Evolutionary conservation across 78 protist species (phyloP), one percentile per base, ranked within the genome.

Genomic region (Monocercomonoides exilis): DNA sequence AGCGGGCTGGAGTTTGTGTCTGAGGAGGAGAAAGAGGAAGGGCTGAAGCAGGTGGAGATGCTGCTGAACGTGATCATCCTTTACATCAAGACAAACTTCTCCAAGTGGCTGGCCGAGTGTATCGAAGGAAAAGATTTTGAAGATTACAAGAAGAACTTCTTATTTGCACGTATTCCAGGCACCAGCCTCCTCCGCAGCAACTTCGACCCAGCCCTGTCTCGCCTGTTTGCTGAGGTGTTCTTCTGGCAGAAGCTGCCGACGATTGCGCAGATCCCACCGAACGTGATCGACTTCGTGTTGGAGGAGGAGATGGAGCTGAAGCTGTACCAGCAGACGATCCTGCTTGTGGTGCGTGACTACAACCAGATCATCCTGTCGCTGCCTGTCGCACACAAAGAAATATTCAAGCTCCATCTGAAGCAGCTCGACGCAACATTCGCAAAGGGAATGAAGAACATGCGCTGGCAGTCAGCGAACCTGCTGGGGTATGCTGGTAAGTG

Each of bases 261-360:
- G 3, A 29, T 77, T 35, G 88, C 70, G 70, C 70, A 87, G 36
- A 46, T 94, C 36, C 93, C 95, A 3, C 3, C 36, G 5, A 1
- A 2, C 44, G 90, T 85, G 32, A 35, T 1, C 46, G 90, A 89
- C 35, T 41, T 94, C 77, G 36, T 45, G 41, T 0, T 0, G 21
- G 70, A 11, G 35, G 82, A 77, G 5, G 90, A 82, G 41, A 93
- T 90, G 43, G 32, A 45, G n/a, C 85, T 91, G 35, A 88, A 92
- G 35, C 45, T 82, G 43, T 43, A 88, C 43, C 92, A 95, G 11
- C 94, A 91, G 85, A 44, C 87, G 87, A 92, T 92, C 43, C 2
- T 84, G 46, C 80, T 90, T 32, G 91, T 92, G 41, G 94, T 93
- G 5, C 85, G 93, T 4, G 96, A 89, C 42, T 93, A 90, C 92